Evolutionary conservation across 1,284 basidiomycete species (phyloP).

Genomic region (Violaceomyces palustris): DNA sequence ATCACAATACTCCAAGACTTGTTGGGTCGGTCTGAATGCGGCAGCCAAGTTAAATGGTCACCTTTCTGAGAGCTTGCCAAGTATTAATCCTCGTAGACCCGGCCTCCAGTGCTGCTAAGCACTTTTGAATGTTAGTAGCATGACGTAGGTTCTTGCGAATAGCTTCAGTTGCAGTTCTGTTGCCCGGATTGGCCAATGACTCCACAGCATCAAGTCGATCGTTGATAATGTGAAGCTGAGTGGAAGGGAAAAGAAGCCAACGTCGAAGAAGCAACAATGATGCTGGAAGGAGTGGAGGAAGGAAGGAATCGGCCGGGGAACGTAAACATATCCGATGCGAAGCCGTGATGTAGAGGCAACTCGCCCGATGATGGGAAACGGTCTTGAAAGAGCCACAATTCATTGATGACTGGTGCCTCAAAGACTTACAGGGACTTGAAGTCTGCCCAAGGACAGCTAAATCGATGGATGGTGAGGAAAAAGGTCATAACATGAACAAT

Average conservation of each 20-base stretch:
- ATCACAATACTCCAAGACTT: no score
- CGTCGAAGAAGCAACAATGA: slow-evolving; percentile 14
- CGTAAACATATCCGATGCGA: no score
- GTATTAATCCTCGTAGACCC: slow-evolving; percentile 7
- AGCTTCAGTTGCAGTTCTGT: slow-evolving; percentile 4
- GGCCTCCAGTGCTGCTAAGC: slow-evolving; percentile 14
- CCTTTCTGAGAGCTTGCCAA: slow-evolving; percentile 14
- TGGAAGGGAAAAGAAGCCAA: slow-evolving; percentile 21
- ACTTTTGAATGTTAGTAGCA: slow-evolving; percentile 9
- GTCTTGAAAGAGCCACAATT: no score
- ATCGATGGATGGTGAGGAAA: no score
- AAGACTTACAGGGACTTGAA: no score
- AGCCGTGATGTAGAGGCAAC: no score
- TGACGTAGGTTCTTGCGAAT: slow-evolving; percentile 9
- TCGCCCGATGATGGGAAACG: no score
- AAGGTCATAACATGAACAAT: no score
- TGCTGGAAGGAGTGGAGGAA: slow-evolving; percentile 1
- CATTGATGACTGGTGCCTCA: no score
- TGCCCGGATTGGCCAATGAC: slow-evolving; percentile 11
- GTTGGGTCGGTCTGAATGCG: background rate
- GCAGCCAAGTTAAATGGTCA: background rate
- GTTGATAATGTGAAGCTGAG: slow-evolving; percentile 5
- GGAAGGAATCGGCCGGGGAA: no score
- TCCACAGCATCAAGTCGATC: slow-evolving; percentile 23
- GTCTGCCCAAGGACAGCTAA: no score